Percentiles rank a stretch among this genome's conserved stretches.
phyloP scores from a whole-genome alignment of 2,329 filamentous ascomycete genomes.

The Fonsecaea monophora region DNA sequence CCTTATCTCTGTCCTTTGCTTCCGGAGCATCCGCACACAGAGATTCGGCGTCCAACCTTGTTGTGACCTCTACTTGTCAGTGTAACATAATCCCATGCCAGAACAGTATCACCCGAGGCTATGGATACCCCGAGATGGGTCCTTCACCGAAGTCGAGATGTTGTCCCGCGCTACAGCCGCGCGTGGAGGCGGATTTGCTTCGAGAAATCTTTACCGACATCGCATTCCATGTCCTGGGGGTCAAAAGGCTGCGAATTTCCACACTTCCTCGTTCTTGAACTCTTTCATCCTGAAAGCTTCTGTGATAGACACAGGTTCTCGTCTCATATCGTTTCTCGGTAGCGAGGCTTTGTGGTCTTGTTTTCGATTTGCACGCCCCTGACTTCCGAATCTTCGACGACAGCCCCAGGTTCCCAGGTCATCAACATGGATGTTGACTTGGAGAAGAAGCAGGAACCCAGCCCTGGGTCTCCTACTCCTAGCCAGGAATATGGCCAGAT shows the following conservation, averaged over 20 bases:
- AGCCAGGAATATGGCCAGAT: constrained; percentile 14
- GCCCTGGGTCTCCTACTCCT: neutral
- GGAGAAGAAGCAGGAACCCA: constrained; percentile 14
- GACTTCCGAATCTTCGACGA: neutral
- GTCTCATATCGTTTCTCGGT: neutral
- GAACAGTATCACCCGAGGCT: neutral
- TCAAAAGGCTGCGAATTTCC: neutral
- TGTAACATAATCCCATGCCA: constrained; percentile 5
- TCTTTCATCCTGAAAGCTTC: neutral
- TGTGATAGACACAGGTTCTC: neutral
- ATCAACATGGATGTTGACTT: constrained; percentile 15
- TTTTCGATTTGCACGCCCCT: neutral
- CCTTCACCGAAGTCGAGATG: neutral
- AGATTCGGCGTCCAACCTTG: neutral
- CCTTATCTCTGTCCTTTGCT: constrained; percentile 10
- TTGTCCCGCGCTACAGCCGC: constrained; percentile 2
- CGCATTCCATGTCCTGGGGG: neutral
- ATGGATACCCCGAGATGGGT: neutral
- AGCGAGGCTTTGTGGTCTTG: neutral
- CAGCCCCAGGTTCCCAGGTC: neutral
- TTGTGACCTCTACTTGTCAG: constrained; percentile 3
- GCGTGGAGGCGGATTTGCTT: constrained; percentile 4
- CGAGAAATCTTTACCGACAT: neutral
- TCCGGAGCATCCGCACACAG: constrained; percentile 8
- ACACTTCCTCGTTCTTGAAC: neutral